A percentile compares a stretch with the other conserved stretches of the same genome.
Evolutionary conservation across 2,329 filamentous ascomycete species (phyloP).

Genomic region (Exophiala sideris): DNA sequence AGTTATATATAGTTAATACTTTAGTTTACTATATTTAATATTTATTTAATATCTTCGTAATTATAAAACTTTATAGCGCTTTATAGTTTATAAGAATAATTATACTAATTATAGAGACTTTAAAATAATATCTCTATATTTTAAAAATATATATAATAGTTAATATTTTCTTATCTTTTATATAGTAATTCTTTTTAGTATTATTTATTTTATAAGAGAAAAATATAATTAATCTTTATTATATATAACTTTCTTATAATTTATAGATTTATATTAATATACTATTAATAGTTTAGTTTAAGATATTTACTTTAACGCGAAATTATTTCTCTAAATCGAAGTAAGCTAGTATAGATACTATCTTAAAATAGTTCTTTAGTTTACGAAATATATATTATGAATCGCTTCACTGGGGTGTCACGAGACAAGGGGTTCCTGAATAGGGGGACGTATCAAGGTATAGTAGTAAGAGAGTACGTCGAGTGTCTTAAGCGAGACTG

Average conservation of each 20-base stretch:
- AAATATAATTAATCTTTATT: constrained; percentile 10
- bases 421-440: too few species aligned
- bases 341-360: constrained; percentile 17
- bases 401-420: too few species aligned
- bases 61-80: constrained; percentile 32
- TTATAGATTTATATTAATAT: constrained; percentile 22
- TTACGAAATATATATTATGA: constrained; percentile 27
- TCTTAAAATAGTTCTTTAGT: constrained; percentile 24
- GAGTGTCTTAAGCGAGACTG: too few species aligned
- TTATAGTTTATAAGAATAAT: constrained; percentile 26
- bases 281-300: constrained; percentile 17
- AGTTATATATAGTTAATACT: constrained; percentile 17
- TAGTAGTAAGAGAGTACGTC: too few species aligned
- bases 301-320: constrained; percentile 27
- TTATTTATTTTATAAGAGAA: constrained; percentile 6
- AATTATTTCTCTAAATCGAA: constrained; percentile 20
- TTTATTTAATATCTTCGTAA: too few species aligned
- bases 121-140: constrained; percentile 29
- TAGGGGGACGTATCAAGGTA: too few species aligned
- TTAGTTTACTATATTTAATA: constrained; percentile 29
- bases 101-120: constrained; percentile 10
- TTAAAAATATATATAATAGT: constrained; percentile 27
- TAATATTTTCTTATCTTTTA: constrained; percentile 13
- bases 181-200: constrained; percentile 10
- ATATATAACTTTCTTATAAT: constrained; percentile 4